These are phyloP conservation scores for Coemansia erecta DNA, from an alignment of 192 early-diverging fungal genomes.

Conservation along the genomic window DNA sequence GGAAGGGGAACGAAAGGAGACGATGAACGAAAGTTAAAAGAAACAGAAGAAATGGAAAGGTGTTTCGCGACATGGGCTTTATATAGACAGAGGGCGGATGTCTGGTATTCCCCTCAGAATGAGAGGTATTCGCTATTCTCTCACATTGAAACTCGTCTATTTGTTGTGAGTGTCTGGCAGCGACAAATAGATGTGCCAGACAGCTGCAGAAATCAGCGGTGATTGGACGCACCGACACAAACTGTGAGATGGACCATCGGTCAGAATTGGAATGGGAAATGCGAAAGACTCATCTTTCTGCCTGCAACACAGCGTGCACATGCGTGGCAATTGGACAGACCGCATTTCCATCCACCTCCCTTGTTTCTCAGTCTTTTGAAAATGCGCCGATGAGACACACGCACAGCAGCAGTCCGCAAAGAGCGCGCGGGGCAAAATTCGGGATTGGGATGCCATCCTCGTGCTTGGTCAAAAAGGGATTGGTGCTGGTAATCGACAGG, in stretches of 20 bases:
- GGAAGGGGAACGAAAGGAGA: slow-evolving; percentile 1
- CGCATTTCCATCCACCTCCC: too few species aligned
- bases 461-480: too few species aligned
- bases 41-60: neutral
- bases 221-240: too few species aligned
- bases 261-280: neutral
- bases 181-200: neutral
- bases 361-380: too few species aligned
- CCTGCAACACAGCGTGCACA: neutral
- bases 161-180: neutral
- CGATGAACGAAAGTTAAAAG: slow-evolving; percentile 16
- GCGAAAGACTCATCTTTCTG: neutral
- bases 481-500: too few species aligned
- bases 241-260: too few species aligned
- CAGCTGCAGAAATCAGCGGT: neutral
- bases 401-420: neutral
- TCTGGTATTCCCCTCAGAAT: too few species aligned
- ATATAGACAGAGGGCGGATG: neutral
- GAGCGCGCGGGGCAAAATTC: too few species aligned
- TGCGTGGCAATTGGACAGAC: slow-evolving; percentile 7
- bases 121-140: too few species aligned
- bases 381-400: neutral
- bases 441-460: too few species aligned
- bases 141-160: neutral
- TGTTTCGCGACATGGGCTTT: neutral